Evolutionary conservation across 345 rosid species (phyloP).

Genomic region (Kandelia obovata): DNA sequence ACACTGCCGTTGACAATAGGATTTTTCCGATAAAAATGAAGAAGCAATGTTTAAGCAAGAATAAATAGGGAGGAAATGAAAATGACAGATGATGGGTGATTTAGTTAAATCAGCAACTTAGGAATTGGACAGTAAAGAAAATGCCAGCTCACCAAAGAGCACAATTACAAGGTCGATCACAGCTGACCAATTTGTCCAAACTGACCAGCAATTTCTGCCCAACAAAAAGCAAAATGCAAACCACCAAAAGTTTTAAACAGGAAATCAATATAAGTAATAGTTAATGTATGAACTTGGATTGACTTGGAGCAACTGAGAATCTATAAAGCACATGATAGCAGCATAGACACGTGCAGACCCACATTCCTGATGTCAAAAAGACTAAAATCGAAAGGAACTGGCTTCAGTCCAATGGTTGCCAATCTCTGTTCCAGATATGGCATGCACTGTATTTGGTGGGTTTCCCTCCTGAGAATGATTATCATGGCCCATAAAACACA

Average conservation of each 20-base stretch:
- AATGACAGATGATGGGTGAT: slow-evolving; percentile 1
- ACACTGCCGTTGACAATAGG: not conserved
- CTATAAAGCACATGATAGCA: slow-evolving; percentile 1
- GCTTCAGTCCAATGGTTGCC: not conserved
- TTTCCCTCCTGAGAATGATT: not conserved
- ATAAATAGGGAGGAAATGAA: not conserved
- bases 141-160: slow-evolving; percentile 56
- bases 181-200: slow-evolving; percentile 76
- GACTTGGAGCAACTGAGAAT: slow-evolving; percentile 6
- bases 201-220: slow-evolving; percentile 68
- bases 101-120: slow-evolving; percentile 1
- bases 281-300: not conserved
- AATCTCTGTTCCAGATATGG: slow-evolving; percentile 6
- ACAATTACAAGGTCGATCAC: slow-evolving; percentile 66
- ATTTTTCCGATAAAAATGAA: not conserved
- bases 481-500: not conserved
- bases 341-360: not conserved
- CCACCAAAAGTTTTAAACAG: not conserved
- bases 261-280: not conserved
- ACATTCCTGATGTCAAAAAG: not conserved
- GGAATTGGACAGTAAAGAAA: slow-evolving; percentile 6
- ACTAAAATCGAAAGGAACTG: not conserved
- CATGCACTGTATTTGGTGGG: not conserved
- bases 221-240: slow-evolving; percentile 8
- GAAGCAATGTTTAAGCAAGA: not conserved